Evolutionary conservation across 495 filamentous ascomycete species (phyloP), one percentile per base, ranked within the genome.

Genomic region (Thermochaetoides thermophila): DNA sequence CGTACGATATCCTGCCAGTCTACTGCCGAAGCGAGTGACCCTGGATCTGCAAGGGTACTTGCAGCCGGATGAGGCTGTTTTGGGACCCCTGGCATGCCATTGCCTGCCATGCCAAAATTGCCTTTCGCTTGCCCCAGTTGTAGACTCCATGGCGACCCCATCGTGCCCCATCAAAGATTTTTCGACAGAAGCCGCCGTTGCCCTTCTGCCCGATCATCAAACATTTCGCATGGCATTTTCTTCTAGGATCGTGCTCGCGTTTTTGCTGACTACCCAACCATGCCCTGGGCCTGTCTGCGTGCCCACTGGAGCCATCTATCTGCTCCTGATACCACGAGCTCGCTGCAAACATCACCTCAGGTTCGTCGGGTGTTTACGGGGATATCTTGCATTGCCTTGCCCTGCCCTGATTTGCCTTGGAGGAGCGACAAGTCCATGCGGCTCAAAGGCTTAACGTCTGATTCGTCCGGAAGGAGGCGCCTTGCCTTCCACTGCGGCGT

Each of bases 1-100:
- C 37, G 27, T 39, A 39, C 37, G 37, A 39, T 38, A 27, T 7
- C n/a, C n/a, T n/a, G n/a, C n/a, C n/a, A n/a, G n/a, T 16, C 22
- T 17, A 39, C 24, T 39, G 31, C 31, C 37, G 37, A 34, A 34
- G 30, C 16, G 17, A 14, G 11, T n/a, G 16, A 13, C 27, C 34
- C 14, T 16, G 27, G 18, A 14, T 7, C 20, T 25, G 26, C 12
- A 7, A 28, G 35, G 22, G 20, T 19, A 10, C 5, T 11, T 30
- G 19, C 27, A n/a, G 17, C 26, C 25, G 25, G 24, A 18, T 33
- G 37, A 39, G 37, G 30, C 31, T 22, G 25, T 19, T 8, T 18
- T 26, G 22, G 29, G 36, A 30, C 5, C 16, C 29, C 29, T 17
- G 9, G 21, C 20, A 29, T 23, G 14, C 29, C 21, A 9, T 10